Evolutionary conservation across 306 rosid species (phyloP), one percentile per base, ranked within the genome.

Genomic region (Cyamopsis tetragonoloba): DNA sequence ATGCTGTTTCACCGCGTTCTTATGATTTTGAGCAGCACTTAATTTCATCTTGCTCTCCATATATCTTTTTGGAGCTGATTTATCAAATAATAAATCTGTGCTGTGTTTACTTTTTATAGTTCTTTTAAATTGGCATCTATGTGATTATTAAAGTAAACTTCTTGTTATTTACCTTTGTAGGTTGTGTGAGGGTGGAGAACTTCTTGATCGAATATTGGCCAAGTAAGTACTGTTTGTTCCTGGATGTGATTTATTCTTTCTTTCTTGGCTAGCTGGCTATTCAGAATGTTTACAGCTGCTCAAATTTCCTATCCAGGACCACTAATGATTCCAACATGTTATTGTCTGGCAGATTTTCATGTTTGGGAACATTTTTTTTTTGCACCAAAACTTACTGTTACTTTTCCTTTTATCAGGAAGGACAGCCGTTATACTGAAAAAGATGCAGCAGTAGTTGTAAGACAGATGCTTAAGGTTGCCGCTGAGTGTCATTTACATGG

Each of bases 401-500:
- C 70, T 68, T 44, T 66, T 49, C 5, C 34, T 50, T 75, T 61
- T 50, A 79, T 55, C 91, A 95, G 99, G 89, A 95, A 90, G 84
- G 96, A 90, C 75, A 95, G 96, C 73, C 96, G 99, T 18, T 95
- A 95, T 39, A 60, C 96, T 17, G 97, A 95, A 80, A 95, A 90
- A 53, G 99, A 95, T 79, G 97, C 97, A 2, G 99, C 97, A 5
- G 97, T 95, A 47, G 83, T 90, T 39, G 97, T 95, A 49, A 80
- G 99, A 69, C 99, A 95, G 85, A 95, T 95, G 99, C 97, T 95
- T 39, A 90, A 90, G 81, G 99, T 95, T 76, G 96, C 99, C 7
- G 99, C 97, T 5, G 81, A 95, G 81, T 95, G 99, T 74, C 99
- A 95, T 86, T 86, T 95, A 62, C 99, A 95, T 24, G 99, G 99